These are phyloP conservation scores for Drechmeria coniospora DNA, from an alignment of 2,329 filamentous ascomycete genomes.

Conservation along the genomic window DNA sequence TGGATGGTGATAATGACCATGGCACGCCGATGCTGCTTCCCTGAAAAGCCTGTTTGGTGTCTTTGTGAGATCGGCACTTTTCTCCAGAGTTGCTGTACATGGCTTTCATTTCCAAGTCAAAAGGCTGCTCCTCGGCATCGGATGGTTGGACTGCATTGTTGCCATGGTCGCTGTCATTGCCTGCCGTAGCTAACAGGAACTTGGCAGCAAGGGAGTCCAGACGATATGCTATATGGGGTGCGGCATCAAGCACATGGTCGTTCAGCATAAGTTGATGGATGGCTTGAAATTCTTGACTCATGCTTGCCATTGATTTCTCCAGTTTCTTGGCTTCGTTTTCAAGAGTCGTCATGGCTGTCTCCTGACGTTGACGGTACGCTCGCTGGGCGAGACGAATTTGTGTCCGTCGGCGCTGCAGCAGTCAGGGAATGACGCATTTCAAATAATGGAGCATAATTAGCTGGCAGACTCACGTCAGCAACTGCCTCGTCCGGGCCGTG, in stretches of 20 bases:
- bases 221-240: slow-evolving; percentile 40
- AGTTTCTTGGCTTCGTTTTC: slow-evolving; percentile 55
- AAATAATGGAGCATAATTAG: no score
- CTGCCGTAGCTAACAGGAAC: slow-evolving; percentile 33
- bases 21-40: slow-evolving; percentile 6
- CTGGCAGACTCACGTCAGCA: slow-evolving; percentile 57
- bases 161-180: slow-evolving; percentile 27
- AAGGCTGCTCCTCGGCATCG: neutral
- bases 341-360: slow-evolving; percentile 60
- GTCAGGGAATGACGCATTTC: no score
- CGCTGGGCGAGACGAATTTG: slow-evolving; percentile 79
- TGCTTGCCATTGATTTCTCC: slow-evolving; percentile 53
- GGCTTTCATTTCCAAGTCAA: no score
- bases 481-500: slow-evolving; percentile 66
- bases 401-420: slow-evolving; percentile 56
- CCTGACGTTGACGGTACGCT: slow-evolving; percentile 74
- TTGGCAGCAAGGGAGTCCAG: slow-evolving; percentile 41
- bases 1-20: slow-evolving; percentile 9
- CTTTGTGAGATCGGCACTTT: no score
- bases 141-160: slow-evolving; percentile 9
- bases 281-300: slow-evolving; percentile 54
- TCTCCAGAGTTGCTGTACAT: no score
- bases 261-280: slow-evolving; percentile 47
- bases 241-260: slow-evolving; percentile 39
- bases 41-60: no score